These are phyloP conservation scores for Atalantia buxifolia DNA, from an alignment of 345 rosid species.

Conservation along the genomic window DNA sequence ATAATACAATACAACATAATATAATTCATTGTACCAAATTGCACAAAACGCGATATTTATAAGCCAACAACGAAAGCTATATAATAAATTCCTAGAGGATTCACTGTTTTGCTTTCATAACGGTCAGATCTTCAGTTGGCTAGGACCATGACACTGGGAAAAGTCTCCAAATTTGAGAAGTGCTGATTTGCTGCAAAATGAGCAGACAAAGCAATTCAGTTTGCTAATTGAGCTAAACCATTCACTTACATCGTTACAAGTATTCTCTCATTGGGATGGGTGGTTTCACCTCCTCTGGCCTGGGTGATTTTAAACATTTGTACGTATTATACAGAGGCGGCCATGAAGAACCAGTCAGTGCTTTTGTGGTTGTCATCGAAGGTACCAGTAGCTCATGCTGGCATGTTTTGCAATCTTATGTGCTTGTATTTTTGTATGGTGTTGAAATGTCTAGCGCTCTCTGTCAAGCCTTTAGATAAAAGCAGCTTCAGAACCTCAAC, in stretches of 20 bases:
- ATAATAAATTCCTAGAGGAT: not conserved
- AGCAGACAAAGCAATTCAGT: not conserved
- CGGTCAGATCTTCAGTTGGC: not conserved
- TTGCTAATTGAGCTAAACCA: not conserved
- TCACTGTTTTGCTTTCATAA: not conserved
- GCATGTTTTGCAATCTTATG: slow-evolving; percentile 52
- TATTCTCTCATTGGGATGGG: not conserved
- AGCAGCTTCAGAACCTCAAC: slow-evolving; percentile 61
- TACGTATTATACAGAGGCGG: not conserved
- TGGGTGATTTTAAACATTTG: not conserved
- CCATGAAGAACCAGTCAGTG: too few relatives aligned
- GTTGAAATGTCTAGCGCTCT: slow-evolving; percentile 64
- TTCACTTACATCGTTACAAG: not conserved
- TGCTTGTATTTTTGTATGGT: slow-evolving; percentile 83
- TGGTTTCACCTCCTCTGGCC: not conserved
- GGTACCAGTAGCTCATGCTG: slow-evolving; percentile 18
- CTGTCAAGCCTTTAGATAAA: slow-evolving; percentile 69
- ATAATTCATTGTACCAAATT: too few relatives aligned
- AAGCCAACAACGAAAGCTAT: not conserved
- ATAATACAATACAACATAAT: too few relatives aligned
- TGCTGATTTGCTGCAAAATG: not conserved
- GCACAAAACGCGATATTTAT: not conserved
- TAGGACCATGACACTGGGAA: not conserved
- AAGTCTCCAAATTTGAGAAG: not conserved
- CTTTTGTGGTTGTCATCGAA: not conserved